Percentiles rank a stretch among this genome's conserved stretches.
These are phyloP conservation scores for Marchantia paleacea DNA, from an alignment of 225 moss, liverwort and hornwort species.

Conservation along the genomic window DNA sequence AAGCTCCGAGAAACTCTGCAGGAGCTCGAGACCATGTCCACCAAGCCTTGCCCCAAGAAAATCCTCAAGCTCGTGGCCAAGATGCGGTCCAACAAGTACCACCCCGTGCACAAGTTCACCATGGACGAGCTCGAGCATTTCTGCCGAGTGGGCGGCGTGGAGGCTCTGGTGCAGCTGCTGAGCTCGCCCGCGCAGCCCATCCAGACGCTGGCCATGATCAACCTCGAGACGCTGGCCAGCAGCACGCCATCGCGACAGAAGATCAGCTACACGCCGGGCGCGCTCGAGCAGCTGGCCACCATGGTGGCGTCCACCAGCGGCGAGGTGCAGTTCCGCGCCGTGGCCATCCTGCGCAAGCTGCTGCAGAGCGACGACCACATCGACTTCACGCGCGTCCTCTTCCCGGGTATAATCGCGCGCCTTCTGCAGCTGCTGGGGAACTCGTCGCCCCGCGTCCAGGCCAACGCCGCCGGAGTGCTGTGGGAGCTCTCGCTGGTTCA, in stretches of 20 bases:
- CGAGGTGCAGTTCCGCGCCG: constrained; percentile 23
- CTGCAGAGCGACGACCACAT: constrained; percentile 19
- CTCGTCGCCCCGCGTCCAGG: constrained; percentile 14
- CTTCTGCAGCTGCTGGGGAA: constrained; percentile 21
- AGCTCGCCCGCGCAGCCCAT: constrained; percentile 19
- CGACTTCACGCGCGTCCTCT: constrained; percentile 14
- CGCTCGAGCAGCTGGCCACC: constrained; percentile 32
- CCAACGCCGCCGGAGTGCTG: constrained; percentile 22
- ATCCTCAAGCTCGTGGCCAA: constrained; percentile 35
- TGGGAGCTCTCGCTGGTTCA: constrained; percentile 24
- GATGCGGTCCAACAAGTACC: constrained; percentile 27
- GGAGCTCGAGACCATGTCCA: constrained; percentile 11
- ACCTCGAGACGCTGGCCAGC: constrained; percentile 24
- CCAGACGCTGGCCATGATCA: constrained; percentile 18
- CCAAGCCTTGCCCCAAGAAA: constrained; percentile 27
- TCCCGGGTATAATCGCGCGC: constrained; percentile 25
- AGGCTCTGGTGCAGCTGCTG: constrained; percentile 32
- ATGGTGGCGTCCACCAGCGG: constrained; percentile 23
- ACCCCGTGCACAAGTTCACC: constrained; percentile 19
- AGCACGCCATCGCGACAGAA: constrained; percentile 15
- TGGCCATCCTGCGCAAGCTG: constrained; percentile 25
- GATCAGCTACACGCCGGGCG: constrained; percentile 21
- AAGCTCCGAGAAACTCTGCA: constrained; percentile 21
- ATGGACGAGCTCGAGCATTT: constrained; percentile 32
- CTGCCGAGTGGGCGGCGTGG: constrained; percentile 28